Base-by-base conservation (phyloP, 1,139 yeast genomes). In the Yamadazyma triangularis region DNA sequence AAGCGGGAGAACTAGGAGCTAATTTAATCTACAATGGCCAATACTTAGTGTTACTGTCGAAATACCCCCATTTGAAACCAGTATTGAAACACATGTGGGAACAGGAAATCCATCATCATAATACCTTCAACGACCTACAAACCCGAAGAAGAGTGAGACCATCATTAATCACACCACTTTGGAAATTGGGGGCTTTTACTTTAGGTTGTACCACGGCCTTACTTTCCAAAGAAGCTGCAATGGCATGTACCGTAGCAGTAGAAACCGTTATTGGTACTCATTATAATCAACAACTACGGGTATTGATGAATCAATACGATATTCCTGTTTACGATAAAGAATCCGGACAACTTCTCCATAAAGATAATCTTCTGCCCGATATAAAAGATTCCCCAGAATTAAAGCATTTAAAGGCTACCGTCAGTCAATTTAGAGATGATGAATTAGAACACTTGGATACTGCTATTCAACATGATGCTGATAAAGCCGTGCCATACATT, bases 191-290 rank as follows among this genome's bases (percentile, higher is more conserved):
- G 2, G 97, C 98, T 0, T 70, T 83, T 33, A 80, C 81, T 0
- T 68, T 91, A 60, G 99, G 99, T 2, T 77, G 77, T 1, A 83
- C 81, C 1, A 91, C 98, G 0, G 97, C 96, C 0, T 49, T 84
- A 32, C 60, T 89, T 41, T 84, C 96, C 16, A 86, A 87, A 49
- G 96, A 91, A 53, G 96, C 96, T 1, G 98, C 98, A 2, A 91
- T 91, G 99, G 98, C 98, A 1, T 93, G 99, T 52, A 91, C 99
- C 0, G 97, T 89, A 38, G 98, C 98, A 0, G 98, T 91, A 1
- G 99, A 91, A 58, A 93, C 98, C 0, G 97, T 93, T 2, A 93
- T 91, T 56, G 99, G 98, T 2, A 85, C 86, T 1, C 99, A 91
- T 55, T 91, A 91, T 60, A 91, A 93, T 50, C 79, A 81, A 40